Base-by-base conservation (phyloP, 805 yeast species). In the Aciculoconidium aculeatum region DNA sequence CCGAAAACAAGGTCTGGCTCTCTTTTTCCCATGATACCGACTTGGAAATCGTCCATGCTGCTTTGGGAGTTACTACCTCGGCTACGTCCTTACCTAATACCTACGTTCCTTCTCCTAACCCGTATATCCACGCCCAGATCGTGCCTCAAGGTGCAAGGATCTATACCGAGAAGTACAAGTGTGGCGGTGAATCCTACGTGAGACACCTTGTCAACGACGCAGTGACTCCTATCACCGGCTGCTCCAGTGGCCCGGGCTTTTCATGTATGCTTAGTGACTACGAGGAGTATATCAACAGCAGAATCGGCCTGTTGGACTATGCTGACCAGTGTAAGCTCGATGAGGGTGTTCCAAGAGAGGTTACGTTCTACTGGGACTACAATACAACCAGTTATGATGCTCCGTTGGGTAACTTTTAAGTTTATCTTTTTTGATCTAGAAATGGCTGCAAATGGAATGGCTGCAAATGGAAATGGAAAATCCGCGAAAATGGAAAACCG, bases 281-380 rank as follows among this genome's bases (percentile, higher is more conserved):
- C 12, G 53, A 58, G 41, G 31, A 59, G 30, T 39, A 41, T 3
- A 55, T 53, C 30, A 27, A 35, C 18, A 37, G 39, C 28, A 25
- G 29, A 27, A 19, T 35, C 9, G 33, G 32, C 3, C 25, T 19
- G n/a, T 34, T 44, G 11, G 42, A 46, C 23, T 63, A 51, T 37
- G 42, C 37, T 21, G 35, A 44, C 13, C 57, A 57, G 15, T 65
- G 70, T 41, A 47, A 47, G 35, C 42, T 34, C 15, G 28, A 19
- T 8, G 34, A 35, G 9, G 32, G 37, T 14, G 45, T 28, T 3
- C 62, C 28, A 10, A 15, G 12, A 19, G 30, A 31, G 13, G 21
- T 64, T 23, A 48, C 64, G 2, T 65, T 65, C 43, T 63, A 55
- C 46, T 65, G 71, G 71, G 67, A 65, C 40, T 65, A 48, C 38